Base-by-base conservation (phyloP, 768 basidiomycete species). In the Rhodotorula paludigena region DNA sequence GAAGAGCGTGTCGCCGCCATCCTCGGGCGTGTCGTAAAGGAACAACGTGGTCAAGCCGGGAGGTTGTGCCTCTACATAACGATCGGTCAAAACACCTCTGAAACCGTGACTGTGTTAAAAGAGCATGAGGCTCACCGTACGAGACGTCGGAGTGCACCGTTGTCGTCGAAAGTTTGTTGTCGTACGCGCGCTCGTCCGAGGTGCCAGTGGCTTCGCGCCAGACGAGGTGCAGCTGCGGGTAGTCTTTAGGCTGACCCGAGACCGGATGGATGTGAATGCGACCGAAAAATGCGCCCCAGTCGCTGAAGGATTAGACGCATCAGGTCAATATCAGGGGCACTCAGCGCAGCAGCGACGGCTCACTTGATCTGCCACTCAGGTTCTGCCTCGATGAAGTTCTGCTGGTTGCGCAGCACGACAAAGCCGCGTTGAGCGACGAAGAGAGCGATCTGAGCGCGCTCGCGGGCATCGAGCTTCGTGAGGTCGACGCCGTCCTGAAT, bases 41-140 rank as follows among this genome's bases (percentile, higher is more conserved):
- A 89, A 91, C 76, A 92, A 86, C 5, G 89, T 88, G 7, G 90
- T 92, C 36, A 90, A 77, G 30, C 89, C 90, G 9, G 89, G 89
- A 30, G 90, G 90, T 77, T 92, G 90, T n/a, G n/a, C n/a, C n/a
- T n/a, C n/a, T n/a, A n/a, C n/a, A n/a, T n/a, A n/a, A n/a, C n/a
- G n/a, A n/a, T n/a, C n/a, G n/a, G n/a, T n/a, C n/a, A n/a, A n/a
- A n/a, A n/a, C 25, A 85, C 81, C 78, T 92, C 25, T 15, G n/a
- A 5, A 15, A 25, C n/a, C 6, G 3, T 9, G 18, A 21, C 20
- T 20, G 20, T 8, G 42, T 44, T 21, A 44, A 9, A 21, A 44
- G 42, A 5, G 18, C 20, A 42, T 2, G 45, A n/a, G 25, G 15
- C n/a, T 14, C n/a, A 25, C 23, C 90, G 77, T 91, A 91, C 0